Conservation (phyloP, 768 basidiomycete genomes). For the Tricholoma bakamatsutake region DNA sequence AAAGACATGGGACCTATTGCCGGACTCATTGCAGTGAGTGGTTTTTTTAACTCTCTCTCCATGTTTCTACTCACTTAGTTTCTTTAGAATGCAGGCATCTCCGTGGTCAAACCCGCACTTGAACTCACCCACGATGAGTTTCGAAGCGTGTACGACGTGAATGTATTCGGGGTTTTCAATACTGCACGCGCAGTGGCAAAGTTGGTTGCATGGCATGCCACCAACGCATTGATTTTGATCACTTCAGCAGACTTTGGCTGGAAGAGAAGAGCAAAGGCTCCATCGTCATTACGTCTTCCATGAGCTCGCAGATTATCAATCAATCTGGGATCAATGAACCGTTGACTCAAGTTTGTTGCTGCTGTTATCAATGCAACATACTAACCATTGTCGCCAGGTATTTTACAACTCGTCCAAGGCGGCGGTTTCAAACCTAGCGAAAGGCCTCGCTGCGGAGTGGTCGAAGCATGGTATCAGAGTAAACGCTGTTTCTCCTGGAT, state of each 20-base stretch:
- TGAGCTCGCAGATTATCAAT: slow-evolving; percentile 66
- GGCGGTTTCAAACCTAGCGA: slow-evolving; percentile 51
- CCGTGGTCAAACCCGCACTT: slow-evolving; percentile 55
- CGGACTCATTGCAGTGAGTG: slow-evolving; percentile 50
- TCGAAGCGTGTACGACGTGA: slow-evolving; percentile 46
- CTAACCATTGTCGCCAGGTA: slow-evolving; percentile 29
- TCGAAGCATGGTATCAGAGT: slow-evolving; percentile 45
- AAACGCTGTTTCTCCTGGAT: slow-evolving; percentile 60
- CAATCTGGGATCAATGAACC: slow-evolving; percentile 37
- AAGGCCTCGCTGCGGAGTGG: slow-evolving; percentile 63
- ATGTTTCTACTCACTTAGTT: background rate
- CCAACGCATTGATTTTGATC: background rate
- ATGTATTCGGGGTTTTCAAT: slow-evolving; percentile 66
- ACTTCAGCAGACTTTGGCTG: slow-evolving; percentile 36
- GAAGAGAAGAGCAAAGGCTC: slow-evolving; percentile 36
- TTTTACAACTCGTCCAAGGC: slow-evolving; percentile 68
- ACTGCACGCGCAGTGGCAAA: slow-evolving; percentile 52
- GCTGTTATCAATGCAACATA: no score
- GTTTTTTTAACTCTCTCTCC: background rate
- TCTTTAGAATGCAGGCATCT: slow-evolving; percentile 53
- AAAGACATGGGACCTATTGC: slow-evolving; percentile 40
- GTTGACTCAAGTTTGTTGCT: slow-evolving; percentile 39
- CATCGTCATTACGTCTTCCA: slow-evolving; percentile 60
- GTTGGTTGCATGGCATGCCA: slow-evolving; percentile 21
- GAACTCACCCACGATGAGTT: slow-evolving; percentile 54